Evolutionary conservation across 2,329 filamentous ascomycete genomes (phyloP).

Genomic region (Fulvia fulva): DNA sequence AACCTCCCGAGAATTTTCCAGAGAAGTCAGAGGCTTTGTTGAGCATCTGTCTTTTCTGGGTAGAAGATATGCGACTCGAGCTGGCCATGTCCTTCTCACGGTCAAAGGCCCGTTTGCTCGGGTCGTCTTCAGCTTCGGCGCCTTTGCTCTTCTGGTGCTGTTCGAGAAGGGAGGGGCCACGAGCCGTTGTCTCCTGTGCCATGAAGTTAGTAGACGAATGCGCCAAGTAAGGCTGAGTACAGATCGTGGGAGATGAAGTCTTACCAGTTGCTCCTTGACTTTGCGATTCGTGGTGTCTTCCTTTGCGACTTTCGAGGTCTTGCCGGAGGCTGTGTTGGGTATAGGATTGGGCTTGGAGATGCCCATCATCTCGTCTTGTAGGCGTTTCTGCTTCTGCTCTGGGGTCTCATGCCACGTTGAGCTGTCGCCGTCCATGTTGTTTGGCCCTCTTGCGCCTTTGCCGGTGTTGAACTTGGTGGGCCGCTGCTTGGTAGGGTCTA

Average conservation of each 20-base stretch:
- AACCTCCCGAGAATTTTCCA: slow-evolving; percentile 73
- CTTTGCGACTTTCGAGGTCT: slow-evolving; percentile 12
- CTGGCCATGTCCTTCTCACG: slow-evolving; percentile 89
- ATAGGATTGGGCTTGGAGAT: slow-evolving; percentile 48
- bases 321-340: slow-evolving; percentile 9
- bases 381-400: slow-evolving; percentile 74
- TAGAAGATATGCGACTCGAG: slow-evolving; percentile 61
- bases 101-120: slow-evolving; percentile 84
- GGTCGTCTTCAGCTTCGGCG: slow-evolving; percentile 71
- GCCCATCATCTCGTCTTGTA: slow-evolving; percentile 79
- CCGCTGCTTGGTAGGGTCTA: slow-evolving; percentile 80
- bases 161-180: slow-evolving; percentile 45
- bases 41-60: slow-evolving; percentile 74
- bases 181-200: slow-evolving; percentile 36
- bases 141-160: slow-evolving; percentile 44
- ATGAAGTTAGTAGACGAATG: slow-evolving; percentile 25
- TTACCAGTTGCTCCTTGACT: slow-evolving; percentile 58
- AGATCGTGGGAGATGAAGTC: slow-evolving; percentile 20
- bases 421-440: slow-evolving; percentile 37
- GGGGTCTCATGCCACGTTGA: slow-evolving; percentile 89
- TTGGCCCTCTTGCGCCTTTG: slow-evolving; percentile 50
- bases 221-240: not conserved
- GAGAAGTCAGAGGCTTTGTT: slow-evolving; percentile 77
- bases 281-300: slow-evolving; percentile 32
- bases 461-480: slow-evolving; percentile 78